These are phyloP conservation scores for Malassezia nana DNA, from an alignment of 1,284 basidiomycete species.

Conservation along the genomic window DNA sequence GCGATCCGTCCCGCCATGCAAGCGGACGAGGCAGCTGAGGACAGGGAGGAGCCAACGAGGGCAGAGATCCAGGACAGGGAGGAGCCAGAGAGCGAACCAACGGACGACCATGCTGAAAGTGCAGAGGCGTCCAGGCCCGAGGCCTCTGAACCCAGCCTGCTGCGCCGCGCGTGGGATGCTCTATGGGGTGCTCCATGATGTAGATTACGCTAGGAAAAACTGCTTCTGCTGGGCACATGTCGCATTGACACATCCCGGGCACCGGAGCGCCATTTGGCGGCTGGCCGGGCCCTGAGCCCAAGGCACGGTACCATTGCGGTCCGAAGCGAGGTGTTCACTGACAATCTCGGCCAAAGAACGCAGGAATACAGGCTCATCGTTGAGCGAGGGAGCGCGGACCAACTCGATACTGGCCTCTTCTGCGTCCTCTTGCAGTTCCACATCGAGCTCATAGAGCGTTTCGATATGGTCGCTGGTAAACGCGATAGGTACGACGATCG, in stretches of 20 bases:
- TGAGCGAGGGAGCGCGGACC: conserved; percentile 84
- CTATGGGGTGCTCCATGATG: conserved; percentile 6
- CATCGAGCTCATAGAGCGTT: conserved; percentile 89
- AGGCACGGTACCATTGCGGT: conserved; percentile 18
- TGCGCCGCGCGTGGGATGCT: conserved; percentile 14
- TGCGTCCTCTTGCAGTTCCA: conserved; percentile 86
- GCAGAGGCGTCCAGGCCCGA: not conserved
- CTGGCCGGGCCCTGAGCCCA: conserved; percentile 53
- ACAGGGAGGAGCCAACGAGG: not conserved
- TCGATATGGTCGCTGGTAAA: conserved; percentile 99
- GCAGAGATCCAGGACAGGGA: not conserved
- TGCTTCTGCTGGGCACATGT: conserved; percentile 76
- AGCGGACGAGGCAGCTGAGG: not conserved
- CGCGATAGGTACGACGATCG: conserved; percentile 86
- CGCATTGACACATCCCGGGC: conserved; percentile 82
- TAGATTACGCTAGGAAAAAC: conserved; percentile 57
- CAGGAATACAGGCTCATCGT: conserved; percentile 93
- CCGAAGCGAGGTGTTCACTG: conserved; percentile 59
- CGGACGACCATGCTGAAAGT: not conserved
- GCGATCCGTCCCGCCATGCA: not conserved
- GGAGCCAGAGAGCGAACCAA: not conserved
- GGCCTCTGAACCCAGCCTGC: conserved; percentile 1
- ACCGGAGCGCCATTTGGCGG: conserved; percentile 73
- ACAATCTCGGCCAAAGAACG: conserved; percentile 90
- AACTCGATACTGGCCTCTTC: conserved; percentile 81